Evolutionary conservation across 1,139 yeast genomes (phyloP).

Genomic region (Pichia sp.): DNA sequence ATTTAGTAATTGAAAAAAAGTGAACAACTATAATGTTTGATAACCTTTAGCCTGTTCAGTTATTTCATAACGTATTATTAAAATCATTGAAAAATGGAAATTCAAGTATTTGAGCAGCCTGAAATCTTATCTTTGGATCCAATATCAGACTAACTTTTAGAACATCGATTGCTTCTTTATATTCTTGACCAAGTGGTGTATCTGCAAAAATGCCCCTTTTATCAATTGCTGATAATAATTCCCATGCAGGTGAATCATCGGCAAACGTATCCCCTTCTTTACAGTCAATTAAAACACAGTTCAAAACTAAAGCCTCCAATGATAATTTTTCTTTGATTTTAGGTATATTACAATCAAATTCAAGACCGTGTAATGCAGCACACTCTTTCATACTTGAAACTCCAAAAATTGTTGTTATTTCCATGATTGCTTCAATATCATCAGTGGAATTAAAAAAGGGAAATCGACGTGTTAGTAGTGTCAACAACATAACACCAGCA

Average conservation of each 20-base stretch:
- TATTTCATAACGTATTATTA: not conserved
- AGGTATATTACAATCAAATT: constrained; percentile 62
- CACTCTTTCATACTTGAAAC: constrained; percentile 63
- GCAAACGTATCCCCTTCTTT: constrained; percentile 30
- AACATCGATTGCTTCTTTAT: constrained; percentile 42
- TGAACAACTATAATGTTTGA: not conserved
- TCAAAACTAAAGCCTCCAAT: constrained; percentile 34
- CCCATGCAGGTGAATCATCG: constrained; percentile 33
- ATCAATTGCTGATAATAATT: constrained; percentile 26
- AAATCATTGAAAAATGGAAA: constrained; percentile 43
- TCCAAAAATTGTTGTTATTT: constrained; percentile 81
- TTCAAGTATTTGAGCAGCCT: constrained; percentile 51
- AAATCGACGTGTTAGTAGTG: constrained; percentile 65
- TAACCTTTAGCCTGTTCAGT: not conserved
- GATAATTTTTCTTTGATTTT: constrained; percentile 32
- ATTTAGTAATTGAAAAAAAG: not conserved
- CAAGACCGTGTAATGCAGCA: constrained; percentile 84
- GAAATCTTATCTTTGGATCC: constrained; percentile 49
- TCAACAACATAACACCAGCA: constrained; percentile 78
- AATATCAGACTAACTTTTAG: constrained; percentile 48
- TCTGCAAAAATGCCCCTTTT: constrained; percentile 23
- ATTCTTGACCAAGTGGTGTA: constrained; percentile 26
- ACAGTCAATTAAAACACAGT: constrained; percentile 31
- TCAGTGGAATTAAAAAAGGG: constrained; percentile 88
- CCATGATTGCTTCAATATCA: constrained; percentile 86